phyloP scores from a whole-genome alignment of 2,329 filamentous ascomycete species.

The Fusarium devonianum region DNA sequence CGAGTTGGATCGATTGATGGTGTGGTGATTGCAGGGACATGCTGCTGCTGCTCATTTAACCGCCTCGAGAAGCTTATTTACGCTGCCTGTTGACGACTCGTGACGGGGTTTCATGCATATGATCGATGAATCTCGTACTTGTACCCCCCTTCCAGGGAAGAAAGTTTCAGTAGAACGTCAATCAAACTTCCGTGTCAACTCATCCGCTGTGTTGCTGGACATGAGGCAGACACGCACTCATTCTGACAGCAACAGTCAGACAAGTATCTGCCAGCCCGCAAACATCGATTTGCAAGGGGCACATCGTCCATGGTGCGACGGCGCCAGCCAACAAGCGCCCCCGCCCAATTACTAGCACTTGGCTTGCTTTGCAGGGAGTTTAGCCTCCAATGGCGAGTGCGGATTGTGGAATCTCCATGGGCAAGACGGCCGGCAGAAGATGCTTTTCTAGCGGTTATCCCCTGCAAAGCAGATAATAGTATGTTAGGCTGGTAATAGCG shows the following conservation, averaged over 20 bases:
- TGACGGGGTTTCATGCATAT: constrained; percentile 20
- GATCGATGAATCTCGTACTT: constrained; percentile 4
- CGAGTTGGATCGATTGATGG: constrained; percentile 7
- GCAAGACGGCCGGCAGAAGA: constrained; percentile 11
- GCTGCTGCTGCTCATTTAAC: not conserved
- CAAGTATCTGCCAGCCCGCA: no score
- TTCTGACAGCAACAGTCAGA: no score
- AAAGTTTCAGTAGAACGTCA: constrained; percentile 6
- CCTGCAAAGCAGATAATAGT: constrained; percentile 5
- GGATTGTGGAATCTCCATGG: not conserved
- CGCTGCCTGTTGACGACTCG: no score
- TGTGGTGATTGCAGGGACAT: constrained; percentile 11
- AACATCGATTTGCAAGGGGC: constrained; percentile 7
- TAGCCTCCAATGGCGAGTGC: not conserved
- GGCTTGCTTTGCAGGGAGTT: not conserved
- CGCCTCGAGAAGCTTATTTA: no score
- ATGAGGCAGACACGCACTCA: constrained; percentile 18
- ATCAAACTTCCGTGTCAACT: not conserved
- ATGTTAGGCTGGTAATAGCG: constrained; percentile 17
- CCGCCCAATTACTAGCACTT: not conserved
- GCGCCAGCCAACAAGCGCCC: not conserved
- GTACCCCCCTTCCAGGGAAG: not conserved
- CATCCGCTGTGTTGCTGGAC: constrained; percentile 1
- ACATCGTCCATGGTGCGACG: constrained; percentile 9
- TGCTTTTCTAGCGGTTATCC: constrained; percentile 7